Evolutionary conservation across 495 filamentous ascomycete genomes (phyloP).

Genomic region (Penicillium canescens): DNA sequence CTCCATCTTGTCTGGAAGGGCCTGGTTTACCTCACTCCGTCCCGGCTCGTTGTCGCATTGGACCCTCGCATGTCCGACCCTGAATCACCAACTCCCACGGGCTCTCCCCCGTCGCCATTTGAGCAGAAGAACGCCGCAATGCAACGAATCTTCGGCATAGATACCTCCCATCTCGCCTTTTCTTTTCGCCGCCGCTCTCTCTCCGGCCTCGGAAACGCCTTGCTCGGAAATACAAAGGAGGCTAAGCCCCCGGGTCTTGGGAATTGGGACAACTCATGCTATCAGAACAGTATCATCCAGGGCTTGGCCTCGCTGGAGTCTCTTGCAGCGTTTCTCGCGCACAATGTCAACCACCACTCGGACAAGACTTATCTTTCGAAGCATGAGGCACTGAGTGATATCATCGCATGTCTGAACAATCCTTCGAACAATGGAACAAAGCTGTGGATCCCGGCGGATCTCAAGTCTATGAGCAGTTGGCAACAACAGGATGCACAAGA

Average conservation of each 20-base stretch:
- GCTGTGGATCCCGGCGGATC: slow-evolving; percentile 72
- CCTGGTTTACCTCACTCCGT: slow-evolving; percentile 61
- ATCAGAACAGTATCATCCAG: slow-evolving; percentile 94
- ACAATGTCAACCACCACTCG: slow-evolving; percentile 44
- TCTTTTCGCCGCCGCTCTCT: slow-evolving; percentile 46
- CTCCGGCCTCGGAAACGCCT: slow-evolving; percentile 40
- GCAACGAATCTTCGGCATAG: slow-evolving; percentile 65
- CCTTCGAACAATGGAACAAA: slow-evolving; percentile 64
- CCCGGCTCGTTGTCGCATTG: slow-evolving; percentile 57
- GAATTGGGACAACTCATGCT: slow-evolving; percentile 94
- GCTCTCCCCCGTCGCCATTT: slow-evolving; percentile 23
- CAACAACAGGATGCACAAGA: slow-evolving; percentile 99
- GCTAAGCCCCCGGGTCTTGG: slow-evolving; percentile 72
- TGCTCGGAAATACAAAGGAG: slow-evolving; percentile 37
- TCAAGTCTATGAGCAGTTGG: slow-evolving; percentile 89
- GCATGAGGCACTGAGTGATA: slow-evolving; percentile 58
- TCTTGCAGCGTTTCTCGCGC: slow-evolving; percentile 52
- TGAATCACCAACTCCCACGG: slow-evolving; percentile 16
- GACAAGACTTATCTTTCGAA: slow-evolving; percentile 43
- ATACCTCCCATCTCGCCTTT: slow-evolving; percentile 50
- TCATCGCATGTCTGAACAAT: slow-evolving; percentile 68
- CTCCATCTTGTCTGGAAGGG: slow-evolving; percentile 56
- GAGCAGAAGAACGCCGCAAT: slow-evolving; percentile 66
- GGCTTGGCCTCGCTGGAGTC: slow-evolving; percentile 74
- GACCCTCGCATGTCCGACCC: slow-evolving; percentile 44